A percentile compares a stretch with the other conserved stretches of the same genome.
Conservation (phyloP, 352 stramenopile species). For the Plasmopara muralis region DNA sequence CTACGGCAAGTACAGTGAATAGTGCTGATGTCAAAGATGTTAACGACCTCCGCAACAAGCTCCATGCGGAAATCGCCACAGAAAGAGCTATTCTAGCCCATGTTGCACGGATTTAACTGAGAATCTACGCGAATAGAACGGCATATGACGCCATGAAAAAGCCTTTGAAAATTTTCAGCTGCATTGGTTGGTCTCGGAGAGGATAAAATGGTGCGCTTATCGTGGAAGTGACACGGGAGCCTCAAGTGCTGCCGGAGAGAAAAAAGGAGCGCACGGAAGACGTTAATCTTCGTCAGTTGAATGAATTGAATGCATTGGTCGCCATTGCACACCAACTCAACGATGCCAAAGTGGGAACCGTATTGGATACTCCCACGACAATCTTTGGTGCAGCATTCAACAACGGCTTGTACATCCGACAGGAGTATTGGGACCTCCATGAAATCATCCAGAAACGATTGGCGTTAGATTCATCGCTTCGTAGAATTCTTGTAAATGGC, state of each 20-base stretch:
- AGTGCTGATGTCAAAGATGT: too few relatives aligned
- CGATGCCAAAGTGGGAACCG: not conserved
- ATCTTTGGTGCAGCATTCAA: not conserved
- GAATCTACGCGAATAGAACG: too few relatives aligned
- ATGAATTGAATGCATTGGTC: not conserved
- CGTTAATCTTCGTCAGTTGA: not conserved
- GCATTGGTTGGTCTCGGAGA: too few relatives aligned
- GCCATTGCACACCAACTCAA: not conserved
- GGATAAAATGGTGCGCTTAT: too few relatives aligned
- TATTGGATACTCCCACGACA: not conserved
- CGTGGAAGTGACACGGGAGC: too few relatives aligned
- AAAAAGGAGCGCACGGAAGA: not conserved
- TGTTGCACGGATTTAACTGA: too few relatives aligned
- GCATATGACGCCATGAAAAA: too few relatives aligned
- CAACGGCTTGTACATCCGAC: not conserved
- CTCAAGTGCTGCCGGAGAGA: constrained; percentile 3
- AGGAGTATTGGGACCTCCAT: not conserved
- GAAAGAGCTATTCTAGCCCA: too few relatives aligned
- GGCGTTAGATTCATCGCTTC: not conserved
- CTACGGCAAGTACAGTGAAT: too few relatives aligned
- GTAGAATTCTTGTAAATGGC: constrained; percentile 11
- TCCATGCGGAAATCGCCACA: too few relatives aligned
- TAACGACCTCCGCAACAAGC: too few relatives aligned
- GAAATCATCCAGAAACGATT: not conserved
- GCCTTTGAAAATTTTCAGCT: too few relatives aligned